These are phyloP conservation scores for Persicaria tinctoria DNA, from an alignment of 148 eudicot genomes.

Conservation along the genomic window DNA sequence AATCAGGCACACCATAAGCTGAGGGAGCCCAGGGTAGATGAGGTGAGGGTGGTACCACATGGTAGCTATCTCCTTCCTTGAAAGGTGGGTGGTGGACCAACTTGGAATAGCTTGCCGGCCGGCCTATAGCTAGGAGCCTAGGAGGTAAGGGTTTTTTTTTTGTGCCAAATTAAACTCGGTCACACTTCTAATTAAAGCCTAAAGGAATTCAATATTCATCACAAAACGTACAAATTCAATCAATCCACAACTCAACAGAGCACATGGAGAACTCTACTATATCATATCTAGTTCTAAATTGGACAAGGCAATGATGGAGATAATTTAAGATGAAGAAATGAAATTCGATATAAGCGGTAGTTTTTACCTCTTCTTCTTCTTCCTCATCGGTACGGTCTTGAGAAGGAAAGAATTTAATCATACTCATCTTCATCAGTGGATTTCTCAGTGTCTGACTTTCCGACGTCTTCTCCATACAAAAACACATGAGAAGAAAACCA, in stretches of 20 bases:
- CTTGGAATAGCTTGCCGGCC: constrained; percentile 65
- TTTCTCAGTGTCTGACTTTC: no score
- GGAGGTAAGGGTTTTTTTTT: neutral
- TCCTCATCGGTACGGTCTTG: no score
- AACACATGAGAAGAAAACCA: no score
- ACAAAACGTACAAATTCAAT: neutral
- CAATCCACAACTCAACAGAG: neutral
- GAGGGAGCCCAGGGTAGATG: constrained; percentile 67
- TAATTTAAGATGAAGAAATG: neutral
- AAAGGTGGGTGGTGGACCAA: constrained; percentile 54
- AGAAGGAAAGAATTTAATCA: no score
- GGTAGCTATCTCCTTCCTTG: constrained; percentile 38
- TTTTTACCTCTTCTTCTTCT: neutral
- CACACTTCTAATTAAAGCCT: no score
- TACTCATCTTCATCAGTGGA: no score
- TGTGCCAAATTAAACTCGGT: no score
- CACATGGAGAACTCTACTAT: neutral
- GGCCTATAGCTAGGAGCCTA: no score
- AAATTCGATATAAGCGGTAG: neutral
- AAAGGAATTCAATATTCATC: neutral
- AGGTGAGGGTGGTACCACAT: constrained; percentile 76
- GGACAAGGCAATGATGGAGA: neutral
- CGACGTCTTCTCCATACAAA: no score
- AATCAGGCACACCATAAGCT: constrained; percentile 13
- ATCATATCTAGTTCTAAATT: no score